Evolutionary conservation across 192 early-diverging fungal species (phyloP), one percentile per base, ranked within the genome.

Genomic region (Ambispora gerdemannii): DNA sequence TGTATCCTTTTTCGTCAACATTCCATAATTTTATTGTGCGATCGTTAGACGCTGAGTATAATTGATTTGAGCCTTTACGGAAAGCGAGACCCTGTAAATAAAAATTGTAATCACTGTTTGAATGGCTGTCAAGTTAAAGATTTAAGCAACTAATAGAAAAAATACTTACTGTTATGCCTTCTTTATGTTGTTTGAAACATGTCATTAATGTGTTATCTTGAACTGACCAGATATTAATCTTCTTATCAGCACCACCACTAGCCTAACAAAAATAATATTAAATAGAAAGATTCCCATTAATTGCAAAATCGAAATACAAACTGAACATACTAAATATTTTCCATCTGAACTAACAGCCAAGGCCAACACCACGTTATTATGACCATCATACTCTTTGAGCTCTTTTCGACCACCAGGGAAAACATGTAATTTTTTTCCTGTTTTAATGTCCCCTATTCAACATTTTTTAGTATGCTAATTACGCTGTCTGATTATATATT

Each of bases 21-120:
- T 99, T 95, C 96, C 96, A 99, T 33, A 98, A 60, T 76, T 99
- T 99, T 75, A 99, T 87, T 47, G 93, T 93, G 58, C 97, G 91
- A 73, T 99, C 97, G 24, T 80, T 78, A 4, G 93, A 93, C 65
- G 87, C 88, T 60, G 92, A 92, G 76, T 98, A 99, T 34, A 99
- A 84, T 63, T 93, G 89, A 75, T 89, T 83, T 62, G 77, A 68
- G 25, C 90, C 88, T 71, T 84, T 87, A 49, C 94, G 89, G 80
- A 99, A 99, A 15, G 82, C 86, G 68, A 98, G 80, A 20, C 89
- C 85, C 86, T 87, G 27, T 20, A 51, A 25, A 63, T 15, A 32
- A 28, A 27, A 24, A 55, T 27, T 20, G 22, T 43, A 28, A 51
- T 30, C 31, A 30, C 27, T 30, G 13, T 20, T 25, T 28, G 2